Base-by-base conservation (phyloP, 768 basidiomycete species). In the Leccinellum luteum region DNA sequence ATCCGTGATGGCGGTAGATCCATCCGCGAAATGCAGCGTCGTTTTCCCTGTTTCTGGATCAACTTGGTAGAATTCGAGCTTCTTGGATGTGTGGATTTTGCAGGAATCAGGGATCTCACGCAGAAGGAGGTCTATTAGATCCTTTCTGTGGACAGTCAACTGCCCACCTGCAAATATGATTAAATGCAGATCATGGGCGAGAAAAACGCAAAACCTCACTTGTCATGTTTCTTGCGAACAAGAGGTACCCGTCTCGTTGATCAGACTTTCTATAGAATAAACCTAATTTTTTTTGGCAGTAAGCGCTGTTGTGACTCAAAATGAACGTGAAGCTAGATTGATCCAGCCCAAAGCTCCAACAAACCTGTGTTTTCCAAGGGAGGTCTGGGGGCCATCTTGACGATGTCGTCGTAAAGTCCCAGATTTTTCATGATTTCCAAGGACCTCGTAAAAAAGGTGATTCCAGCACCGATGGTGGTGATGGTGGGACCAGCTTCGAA, bases 401-500 rank as follows among this genome's bases (percentile, higher is more conserved):
- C 14, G 27, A 72, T 45, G 14, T 74, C 76, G 7, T 76, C 69
- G 14, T 74, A 71, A 7, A 81, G 53, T 1, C 76, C 79, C 34
- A 81, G 62, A 3, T 68, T 62, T 31, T 74, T 66, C 62, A 81
- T 58, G 6, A 78, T 69, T 13, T 72, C 73, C 75, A 76, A 76
- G 72, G 62, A 68, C 74, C 83, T 78, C 25, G 76, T 75, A 61
- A 76, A 85, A 9, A 85, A 60, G 3, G 66, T 70, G 44, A 82
- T 74, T 1, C 79, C 80, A 21, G 79, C 79, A 8, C 80, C 80
- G 44, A 78, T 67, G 45, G 78, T 76, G 3, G 73, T 70, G 32
- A 81, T 71, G 21, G 64, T 63, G 0, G 74, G 60, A 3, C 78
- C 68, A 9, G 76, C 70, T 52, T 81, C 80, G 59, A 78, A 81